Evolutionary conservation across 768 basidiomycete genomes (phyloP).

Genomic region (Cystobasidiopsis lactophilus): DNA sequence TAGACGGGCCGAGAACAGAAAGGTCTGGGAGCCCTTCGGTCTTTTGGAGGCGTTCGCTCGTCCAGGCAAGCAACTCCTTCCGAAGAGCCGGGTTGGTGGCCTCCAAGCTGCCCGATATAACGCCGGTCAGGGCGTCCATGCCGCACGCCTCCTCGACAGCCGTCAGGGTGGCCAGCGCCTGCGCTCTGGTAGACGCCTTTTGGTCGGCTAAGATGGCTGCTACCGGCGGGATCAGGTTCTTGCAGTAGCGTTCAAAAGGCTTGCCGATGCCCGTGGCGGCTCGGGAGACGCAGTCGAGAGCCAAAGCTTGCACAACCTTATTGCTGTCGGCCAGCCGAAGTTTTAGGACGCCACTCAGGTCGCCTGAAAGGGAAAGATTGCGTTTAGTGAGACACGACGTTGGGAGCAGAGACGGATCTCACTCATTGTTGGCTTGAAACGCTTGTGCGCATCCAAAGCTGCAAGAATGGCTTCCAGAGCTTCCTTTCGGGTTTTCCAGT

Average conservation of each 20-base stretch:
- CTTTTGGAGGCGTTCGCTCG: conserved; percentile 37
- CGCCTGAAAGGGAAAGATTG: conserved; percentile 34
- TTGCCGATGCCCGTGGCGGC: conserved; percentile 88
- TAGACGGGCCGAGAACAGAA: conserved; percentile 38
- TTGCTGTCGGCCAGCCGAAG: conserved; percentile 75
- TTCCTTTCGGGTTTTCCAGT: conserved; percentile 94
- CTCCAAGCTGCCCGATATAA: conserved; percentile 60
- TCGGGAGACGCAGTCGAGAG: conserved; percentile 71
- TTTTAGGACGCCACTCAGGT: conserved; percentile 73
- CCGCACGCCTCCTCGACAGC: conserved; percentile 66
- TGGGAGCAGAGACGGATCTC: conserved; percentile 16
- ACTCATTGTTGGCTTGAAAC: conserved; percentile 79
- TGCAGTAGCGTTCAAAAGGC: conserved; percentile 72
- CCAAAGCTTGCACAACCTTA: conserved; percentile 72
- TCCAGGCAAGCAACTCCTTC: conserved; percentile 54
- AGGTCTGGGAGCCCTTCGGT: conserved; percentile 40
- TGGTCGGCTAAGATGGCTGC: conserved; percentile 76
- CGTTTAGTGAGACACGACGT: not conserved
- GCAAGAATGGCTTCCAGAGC: conserved; percentile 65
- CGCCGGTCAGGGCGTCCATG: conserved; percentile 56
- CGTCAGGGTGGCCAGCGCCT: conserved; percentile 53
- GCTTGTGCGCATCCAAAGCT: conserved; percentile 71
- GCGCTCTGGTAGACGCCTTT: conserved; percentile 61
- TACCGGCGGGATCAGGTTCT: conserved; percentile 51
- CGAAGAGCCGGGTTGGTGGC: conserved; percentile 62